Conservation (phyloP, 2,329 filamentous ascomycete genomes). For the Talaromyces sp. region DNA sequence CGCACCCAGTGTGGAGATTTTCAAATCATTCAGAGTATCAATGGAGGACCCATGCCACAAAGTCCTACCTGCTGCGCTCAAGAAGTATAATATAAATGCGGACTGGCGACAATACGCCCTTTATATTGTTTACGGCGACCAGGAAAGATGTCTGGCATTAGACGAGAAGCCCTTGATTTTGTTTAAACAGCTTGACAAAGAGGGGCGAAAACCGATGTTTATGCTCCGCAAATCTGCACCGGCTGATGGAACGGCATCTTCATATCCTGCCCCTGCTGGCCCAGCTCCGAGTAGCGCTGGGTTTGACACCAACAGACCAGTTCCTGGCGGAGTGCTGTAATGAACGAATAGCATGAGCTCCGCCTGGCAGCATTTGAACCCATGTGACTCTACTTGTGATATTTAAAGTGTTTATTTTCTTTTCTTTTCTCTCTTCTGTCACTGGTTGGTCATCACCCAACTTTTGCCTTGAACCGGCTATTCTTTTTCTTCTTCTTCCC, state of each 20-base stretch:
- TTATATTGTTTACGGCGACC: constrained; percentile 98
- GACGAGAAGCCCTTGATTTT: constrained; percentile 92
- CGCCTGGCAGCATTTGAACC: background rate
- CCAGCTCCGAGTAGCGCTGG: constrained; percentile 9
- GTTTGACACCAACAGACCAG: constrained; percentile 10
- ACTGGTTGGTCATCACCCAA: background rate
- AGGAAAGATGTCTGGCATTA: constrained; percentile 85
- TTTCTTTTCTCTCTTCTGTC: background rate
- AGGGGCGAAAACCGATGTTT: constrained; percentile 98
- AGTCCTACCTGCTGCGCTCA: constrained; percentile 87
- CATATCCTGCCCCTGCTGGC: constrained; percentile 7
- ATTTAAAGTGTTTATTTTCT: background rate
- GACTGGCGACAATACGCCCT: constrained; percentile 96
- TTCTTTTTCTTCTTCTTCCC: background rate
- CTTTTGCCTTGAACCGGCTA: background rate
- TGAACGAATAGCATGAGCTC: background rate
- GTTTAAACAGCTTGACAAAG: constrained; percentile 95
- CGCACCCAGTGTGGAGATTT: constrained; percentile 71
- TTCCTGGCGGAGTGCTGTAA: constrained; percentile 10
- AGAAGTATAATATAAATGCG: constrained; percentile 97
- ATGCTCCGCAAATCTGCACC: constrained; percentile 75
- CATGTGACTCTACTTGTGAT: background rate
- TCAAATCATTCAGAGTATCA: constrained; percentile 96
- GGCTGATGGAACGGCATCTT: constrained; percentile 30
- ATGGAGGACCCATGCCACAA: constrained; percentile 98